These are phyloP conservation scores for Polytrichum commune DNA, from an alignment of 225 moss, liverwort and hornwort genomes.

Conservation along the genomic window DNA sequence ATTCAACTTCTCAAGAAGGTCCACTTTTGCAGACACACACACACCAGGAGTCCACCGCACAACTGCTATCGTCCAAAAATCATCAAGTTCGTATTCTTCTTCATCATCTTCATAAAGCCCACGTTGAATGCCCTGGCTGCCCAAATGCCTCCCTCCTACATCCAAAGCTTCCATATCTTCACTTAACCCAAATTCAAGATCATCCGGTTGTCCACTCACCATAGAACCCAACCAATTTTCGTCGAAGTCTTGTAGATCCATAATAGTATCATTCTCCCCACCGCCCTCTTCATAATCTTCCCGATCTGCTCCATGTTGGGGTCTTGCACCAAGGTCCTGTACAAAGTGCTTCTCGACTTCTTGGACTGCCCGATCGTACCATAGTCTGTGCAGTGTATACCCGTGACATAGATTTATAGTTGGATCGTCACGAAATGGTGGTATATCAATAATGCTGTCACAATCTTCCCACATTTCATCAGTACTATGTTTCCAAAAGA, in stretches of 20 bases:
- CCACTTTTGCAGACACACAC: neutral
- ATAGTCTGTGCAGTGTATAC: conserved; percentile 70
- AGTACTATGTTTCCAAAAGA: neutral
- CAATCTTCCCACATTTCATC: neutral
- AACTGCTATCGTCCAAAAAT: conserved; percentile 56
- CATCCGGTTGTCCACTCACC: conserved; percentile 16
- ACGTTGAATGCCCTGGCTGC: conserved; percentile 54
- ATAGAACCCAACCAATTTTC: conserved; percentile 10
- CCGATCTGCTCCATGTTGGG: conserved; percentile 40
- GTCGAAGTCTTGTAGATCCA: conserved; percentile 35
- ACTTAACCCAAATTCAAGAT: conserved; percentile 26
- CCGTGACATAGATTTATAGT: conserved; percentile 82
- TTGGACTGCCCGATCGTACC: conserved; percentile 69
- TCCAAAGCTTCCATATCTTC: conserved; percentile 19
- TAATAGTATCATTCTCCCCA: conserved; percentile 65
- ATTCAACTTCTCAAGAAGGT: no score
- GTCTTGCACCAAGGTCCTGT: conserved; percentile 35
- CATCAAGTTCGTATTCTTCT: conserved; percentile 57
- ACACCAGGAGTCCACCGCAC: conserved; percentile 68
- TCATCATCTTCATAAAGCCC: conserved; percentile 78
- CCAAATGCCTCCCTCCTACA: conserved; percentile 13
- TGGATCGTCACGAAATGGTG: conserved; percentile 69
- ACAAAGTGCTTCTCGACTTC: conserved; percentile 51
- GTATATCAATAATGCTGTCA: conserved; percentile 76
- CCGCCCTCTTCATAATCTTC: conserved; percentile 54